phyloP scores from a whole-genome alignment of 345 rosid species.

The Brassica napus region DNA sequence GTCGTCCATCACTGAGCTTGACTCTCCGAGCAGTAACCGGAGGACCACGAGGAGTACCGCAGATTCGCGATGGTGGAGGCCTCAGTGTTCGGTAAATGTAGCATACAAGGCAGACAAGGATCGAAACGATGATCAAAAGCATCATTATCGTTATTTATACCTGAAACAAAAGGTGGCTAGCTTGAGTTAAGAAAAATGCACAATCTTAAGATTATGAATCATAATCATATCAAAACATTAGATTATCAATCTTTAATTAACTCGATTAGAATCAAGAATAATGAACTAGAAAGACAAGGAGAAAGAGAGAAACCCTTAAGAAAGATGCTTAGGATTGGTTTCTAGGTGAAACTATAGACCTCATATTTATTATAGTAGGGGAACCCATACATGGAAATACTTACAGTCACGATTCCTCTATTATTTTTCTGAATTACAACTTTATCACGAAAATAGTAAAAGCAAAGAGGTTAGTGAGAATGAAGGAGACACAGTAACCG shows the following conservation, averaged over 20 bases:
- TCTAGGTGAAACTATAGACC: background rate
- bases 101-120: constrained; percentile 52
- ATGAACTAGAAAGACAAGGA: background rate
- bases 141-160: constrained; percentile 47
- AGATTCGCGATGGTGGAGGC: constrained; percentile 75
- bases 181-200: background rate
- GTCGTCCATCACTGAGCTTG: constrained; percentile 74
- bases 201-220: background rate
- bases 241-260: background rate
- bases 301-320: background rate
- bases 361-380: background rate
- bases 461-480: constrained; percentile 1
- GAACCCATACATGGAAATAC: background rate
- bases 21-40: constrained; percentile 69
- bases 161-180: constrained; percentile 1
- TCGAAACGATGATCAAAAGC: constrained; percentile 47
- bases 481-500: constrained; percentile 12
- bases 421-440: background rate
- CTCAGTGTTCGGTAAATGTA: constrained; percentile 55
- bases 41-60: constrained; percentile 70
- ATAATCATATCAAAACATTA: background rate
- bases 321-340: background rate
- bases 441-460: constrained; percentile 2
- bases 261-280: background rate
- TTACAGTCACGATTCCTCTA: background rate